phyloP scores from a whole-genome alignment of 768 basidiomycete genomes.

The Mycena filopes region DNA sequence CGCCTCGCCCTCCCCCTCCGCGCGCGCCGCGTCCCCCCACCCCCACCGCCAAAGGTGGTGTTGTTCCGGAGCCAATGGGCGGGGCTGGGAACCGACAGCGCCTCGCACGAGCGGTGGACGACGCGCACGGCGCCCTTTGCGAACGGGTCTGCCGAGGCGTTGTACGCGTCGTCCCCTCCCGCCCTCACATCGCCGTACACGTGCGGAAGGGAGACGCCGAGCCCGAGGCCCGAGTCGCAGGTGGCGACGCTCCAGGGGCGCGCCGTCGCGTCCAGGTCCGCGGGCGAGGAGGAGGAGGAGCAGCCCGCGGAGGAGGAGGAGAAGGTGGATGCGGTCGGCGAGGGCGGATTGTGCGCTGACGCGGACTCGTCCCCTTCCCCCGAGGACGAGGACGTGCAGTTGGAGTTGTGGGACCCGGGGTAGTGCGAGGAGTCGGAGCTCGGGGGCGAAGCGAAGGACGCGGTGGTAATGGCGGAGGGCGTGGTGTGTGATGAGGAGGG shows the following conservation, averaged over 20 bases:
- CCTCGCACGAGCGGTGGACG: slow-evolving; percentile 36
- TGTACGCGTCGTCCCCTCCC: background rate
- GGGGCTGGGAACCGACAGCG: background rate
- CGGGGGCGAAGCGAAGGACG: background rate
- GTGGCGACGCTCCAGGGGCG: slow-evolving; percentile 24
- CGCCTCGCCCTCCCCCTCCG: no score
- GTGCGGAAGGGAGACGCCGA: no score
- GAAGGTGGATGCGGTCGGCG: slow-evolving; percentile 2
- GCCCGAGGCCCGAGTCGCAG: slow-evolving; percentile 25
- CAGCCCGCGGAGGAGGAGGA: background rate
- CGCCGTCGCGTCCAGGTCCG: background rate
- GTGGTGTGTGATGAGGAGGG: background rate
- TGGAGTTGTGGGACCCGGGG: no score
- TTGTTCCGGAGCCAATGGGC: no score
- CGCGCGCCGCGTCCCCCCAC: no score
- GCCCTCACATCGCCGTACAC: no score
- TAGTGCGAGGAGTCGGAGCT: background rate
- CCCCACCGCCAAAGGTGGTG: no score
- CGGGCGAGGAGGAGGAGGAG: background rate
- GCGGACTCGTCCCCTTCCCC: background rate
- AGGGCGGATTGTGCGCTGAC: background rate
- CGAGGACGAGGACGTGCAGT: no score
- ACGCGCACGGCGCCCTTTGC: slow-evolving; percentile 23
- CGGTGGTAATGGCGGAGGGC: background rate
- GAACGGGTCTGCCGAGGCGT: slow-evolving; percentile 30